Evolutionary conservation across 192 early-diverging fungal species (phyloP).

Genomic region (Backusella tarrabulga): DNA sequence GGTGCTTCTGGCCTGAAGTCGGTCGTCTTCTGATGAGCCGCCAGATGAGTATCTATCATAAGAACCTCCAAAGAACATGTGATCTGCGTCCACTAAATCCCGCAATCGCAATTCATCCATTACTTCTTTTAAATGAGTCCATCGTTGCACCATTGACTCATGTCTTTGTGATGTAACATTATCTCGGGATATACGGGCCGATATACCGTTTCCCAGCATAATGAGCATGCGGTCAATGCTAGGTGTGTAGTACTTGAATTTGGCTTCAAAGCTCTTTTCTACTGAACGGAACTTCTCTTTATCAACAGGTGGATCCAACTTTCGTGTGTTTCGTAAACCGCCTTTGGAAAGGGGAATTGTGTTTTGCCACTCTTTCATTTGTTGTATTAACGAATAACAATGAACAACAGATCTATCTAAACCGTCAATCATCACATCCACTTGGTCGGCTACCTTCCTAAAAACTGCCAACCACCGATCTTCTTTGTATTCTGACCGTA

Average conservation of each 20-base stretch:
- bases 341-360: not conserved
- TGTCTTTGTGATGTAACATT: constrained; percentile 40
- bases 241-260: constrained; percentile 56
- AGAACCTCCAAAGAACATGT: not conserved
- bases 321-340: constrained; percentile 13
- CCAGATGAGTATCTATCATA: constrained; percentile 4
- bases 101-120: constrained; percentile 34
- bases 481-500: constrained; percentile 57
- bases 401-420: constrained; percentile 51
- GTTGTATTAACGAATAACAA: constrained; percentile 35
- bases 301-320: constrained; percentile 25
- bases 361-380: constrained; percentile 29
- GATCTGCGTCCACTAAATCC: constrained; percentile 29
- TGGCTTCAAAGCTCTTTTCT: constrained; percentile 55
- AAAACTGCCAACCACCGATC: constrained; percentile 60
- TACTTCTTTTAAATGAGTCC: constrained; percentile 42
- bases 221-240: constrained; percentile 55
- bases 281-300: constrained; percentile 46
- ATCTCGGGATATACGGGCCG: constrained; percentile 42
- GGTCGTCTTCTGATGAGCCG: not conserved
- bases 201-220: constrained; percentile 56
- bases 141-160: constrained; percentile 47
- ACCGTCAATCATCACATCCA: constrained; percentile 57
- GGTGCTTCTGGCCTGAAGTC: not conserved
- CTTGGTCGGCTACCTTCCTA: constrained; percentile 51